A percentile compares a stretch with the other conserved stretches of the same genome.
Evolutionary conservation across 805 yeast genomes (phyloP).

Genomic region (Wickerhamomyces bovis): DNA sequence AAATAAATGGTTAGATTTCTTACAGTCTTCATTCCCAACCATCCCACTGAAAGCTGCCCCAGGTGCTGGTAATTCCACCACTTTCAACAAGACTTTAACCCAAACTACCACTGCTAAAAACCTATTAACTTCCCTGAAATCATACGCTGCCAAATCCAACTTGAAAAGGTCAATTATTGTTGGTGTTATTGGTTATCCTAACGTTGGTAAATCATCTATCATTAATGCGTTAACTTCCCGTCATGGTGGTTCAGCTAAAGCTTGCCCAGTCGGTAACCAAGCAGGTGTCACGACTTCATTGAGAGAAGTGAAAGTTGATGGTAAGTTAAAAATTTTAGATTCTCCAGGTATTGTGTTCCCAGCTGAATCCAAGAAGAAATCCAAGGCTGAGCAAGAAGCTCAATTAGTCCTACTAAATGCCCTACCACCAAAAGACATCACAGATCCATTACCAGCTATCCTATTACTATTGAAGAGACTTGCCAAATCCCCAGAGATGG

Average conservation of each 20-base stretch:
- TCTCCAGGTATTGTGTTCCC: constrained; percentile 99
- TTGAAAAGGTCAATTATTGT: constrained; percentile 85
- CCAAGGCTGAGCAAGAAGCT: constrained; percentile 70
- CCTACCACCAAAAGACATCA: constrained; percentile 76
- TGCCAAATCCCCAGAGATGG: constrained; percentile 68
- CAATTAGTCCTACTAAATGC: constrained; percentile 85
- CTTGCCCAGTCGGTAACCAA: constrained; percentile 95
- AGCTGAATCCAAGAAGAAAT: constrained; percentile 43
- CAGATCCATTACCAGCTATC: constrained; percentile 81
- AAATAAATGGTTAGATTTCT: constrained; percentile 75
- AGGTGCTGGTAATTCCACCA: constrained; percentile 60
- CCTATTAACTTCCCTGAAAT: constrained; percentile 73
- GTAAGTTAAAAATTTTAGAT: constrained; percentile 81
- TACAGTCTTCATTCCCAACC: constrained; percentile 83
- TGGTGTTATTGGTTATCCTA: constrained; percentile 96
- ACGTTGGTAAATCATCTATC: constrained; percentile 93
- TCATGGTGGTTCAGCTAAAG: constrained; percentile 65
- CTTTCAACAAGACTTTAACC: constrained; percentile 70
- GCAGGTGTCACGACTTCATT: constrained; percentile 95
- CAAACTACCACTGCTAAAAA: constrained; percentile 66
- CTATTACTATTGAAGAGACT: constrained; percentile 70
- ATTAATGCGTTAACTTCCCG: constrained; percentile 83
- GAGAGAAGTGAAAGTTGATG: constrained; percentile 89
- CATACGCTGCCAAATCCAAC: constrained; percentile 77
- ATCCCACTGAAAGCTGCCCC: constrained; percentile 80